Evolutionary conservation across 139 green algal species (phyloP).

Genomic region (Chloropicon primus): DNA sequence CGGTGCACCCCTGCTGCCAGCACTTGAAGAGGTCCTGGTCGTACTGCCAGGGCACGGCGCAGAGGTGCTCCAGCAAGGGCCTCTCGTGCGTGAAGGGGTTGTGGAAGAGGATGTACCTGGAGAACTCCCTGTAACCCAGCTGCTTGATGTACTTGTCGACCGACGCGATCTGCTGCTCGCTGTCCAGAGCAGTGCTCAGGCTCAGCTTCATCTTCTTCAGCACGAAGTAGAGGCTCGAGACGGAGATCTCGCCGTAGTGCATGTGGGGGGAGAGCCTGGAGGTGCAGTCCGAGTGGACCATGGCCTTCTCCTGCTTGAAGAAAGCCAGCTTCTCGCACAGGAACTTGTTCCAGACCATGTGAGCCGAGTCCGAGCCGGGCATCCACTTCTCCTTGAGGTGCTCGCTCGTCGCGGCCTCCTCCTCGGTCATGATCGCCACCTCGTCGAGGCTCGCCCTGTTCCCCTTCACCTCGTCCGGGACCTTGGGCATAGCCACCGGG

Average conservation of each 20-base stretch:
- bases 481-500: neutral
- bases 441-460: neutral
- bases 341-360: conserved; percentile 51
- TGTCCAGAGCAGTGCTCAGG: neutral
- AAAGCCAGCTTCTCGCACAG: conserved; percentile 32
- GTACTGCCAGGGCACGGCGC: conserved; percentile 63
- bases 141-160: conserved; percentile 63
- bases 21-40: conserved; percentile 68
- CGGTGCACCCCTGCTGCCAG: conserved; percentile 66
- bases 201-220: conserved; percentile 13
- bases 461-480: neutral
- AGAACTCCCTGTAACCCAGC: conserved; percentile 80
- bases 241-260: conserved; percentile 72
- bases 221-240: conserved; percentile 50
- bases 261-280: conserved; percentile 80
- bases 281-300: conserved; percentile 64
- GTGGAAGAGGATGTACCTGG: conserved; percentile 83
- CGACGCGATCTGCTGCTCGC: conserved; percentile 21
- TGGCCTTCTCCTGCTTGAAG: conserved; percentile 56
- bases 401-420: neutral
- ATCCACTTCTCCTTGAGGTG: conserved; percentile 39
- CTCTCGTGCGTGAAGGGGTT: conserved; percentile 90
- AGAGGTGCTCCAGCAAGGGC: conserved; percentile 74
- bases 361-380: conserved; percentile 43
- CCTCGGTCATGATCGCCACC: neutral